A percentile compares a stretch with the other conserved stretches of the same genome.
Conservation (phyloP, 2,329 filamentous ascomycete species). For the Pseudocercospora musae region DNA sequence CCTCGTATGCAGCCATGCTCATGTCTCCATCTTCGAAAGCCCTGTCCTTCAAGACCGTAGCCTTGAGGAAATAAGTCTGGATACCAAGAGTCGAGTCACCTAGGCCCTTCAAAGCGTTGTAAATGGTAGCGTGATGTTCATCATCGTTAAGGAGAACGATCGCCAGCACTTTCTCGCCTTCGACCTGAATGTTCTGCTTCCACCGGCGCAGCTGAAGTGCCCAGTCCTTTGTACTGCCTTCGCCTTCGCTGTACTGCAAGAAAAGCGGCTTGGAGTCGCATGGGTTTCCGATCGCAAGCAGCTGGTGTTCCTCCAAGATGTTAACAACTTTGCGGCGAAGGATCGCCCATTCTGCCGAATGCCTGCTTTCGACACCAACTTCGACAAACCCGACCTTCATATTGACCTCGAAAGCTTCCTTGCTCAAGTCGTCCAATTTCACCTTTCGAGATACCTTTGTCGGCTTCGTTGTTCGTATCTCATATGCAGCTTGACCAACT, state of each 20-base stretch:
- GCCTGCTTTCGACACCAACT: not conserved
- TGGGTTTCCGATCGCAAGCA: not conserved
- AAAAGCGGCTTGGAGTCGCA: not conserved
- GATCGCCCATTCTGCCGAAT: not conserved
- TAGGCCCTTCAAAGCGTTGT: constrained; percentile 2
- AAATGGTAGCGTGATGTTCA: not conserved
- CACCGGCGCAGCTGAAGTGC: not conserved
- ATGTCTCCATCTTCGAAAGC: not conserved
- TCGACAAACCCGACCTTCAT: constrained; percentile 1
- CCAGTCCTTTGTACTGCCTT: not conserved
- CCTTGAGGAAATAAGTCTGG: constrained; percentile 4
- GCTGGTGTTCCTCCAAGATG: not conserved
- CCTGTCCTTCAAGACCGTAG: not conserved
- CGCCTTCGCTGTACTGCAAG: not conserved
- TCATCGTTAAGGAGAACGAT: constrained; percentile 4
- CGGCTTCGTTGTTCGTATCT: not conserved
- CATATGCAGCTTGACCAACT: not conserved
- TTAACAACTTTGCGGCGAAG: not conserved
- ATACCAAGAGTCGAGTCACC: constrained; percentile 2
- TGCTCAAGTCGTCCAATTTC: not conserved
- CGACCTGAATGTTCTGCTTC: not conserved
- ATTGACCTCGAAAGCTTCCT: not conserved
- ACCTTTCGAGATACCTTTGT: not conserved
- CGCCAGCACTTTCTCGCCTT: constrained; percentile 1
- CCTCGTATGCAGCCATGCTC: not conserved